Evolutionary conservation across 306 rosid genomes (phyloP).

Genomic region (Cicer yamashitae): DNA sequence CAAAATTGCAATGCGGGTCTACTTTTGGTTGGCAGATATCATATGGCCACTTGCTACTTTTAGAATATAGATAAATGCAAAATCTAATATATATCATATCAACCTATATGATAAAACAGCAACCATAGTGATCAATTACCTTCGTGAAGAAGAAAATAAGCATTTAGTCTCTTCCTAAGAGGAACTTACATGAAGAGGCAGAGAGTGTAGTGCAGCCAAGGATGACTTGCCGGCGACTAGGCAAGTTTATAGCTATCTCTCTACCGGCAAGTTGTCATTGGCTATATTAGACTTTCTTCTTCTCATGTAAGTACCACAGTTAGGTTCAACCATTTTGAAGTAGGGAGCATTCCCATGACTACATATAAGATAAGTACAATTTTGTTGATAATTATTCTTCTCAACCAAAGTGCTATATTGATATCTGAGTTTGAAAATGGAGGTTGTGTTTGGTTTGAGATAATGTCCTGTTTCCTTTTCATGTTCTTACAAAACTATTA

Average conservation of each 20-base stretch:
- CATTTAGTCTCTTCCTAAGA: constrained; percentile 40
- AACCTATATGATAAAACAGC: not conserved
- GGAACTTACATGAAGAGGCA: constrained; percentile 56
- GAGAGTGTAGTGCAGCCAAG: constrained; percentile 60
- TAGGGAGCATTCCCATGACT: not conserved
- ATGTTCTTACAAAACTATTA: not conserved
- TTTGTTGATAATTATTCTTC: not conserved
- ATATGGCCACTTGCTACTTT: constrained; percentile 50
- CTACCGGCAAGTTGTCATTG: constrained; percentile 61
- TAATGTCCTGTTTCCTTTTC: not conserved
- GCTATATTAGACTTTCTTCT: constrained; percentile 59
- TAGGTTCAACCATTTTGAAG: constrained; percentile 46
- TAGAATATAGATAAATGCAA: constrained; percentile 39
- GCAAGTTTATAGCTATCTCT: too few species aligned
- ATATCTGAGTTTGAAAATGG: not conserved
- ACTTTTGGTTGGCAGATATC: constrained; percentile 43
- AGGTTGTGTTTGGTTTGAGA: not conserved
- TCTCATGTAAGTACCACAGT: constrained; percentile 48
- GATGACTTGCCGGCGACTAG: constrained; percentile 64
- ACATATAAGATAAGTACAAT: constrained; percentile 30
- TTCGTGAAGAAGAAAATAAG: constrained; percentile 32
- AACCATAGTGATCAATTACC: constrained; percentile 23
- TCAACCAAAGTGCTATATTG: not conserved
- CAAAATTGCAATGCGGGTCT: constrained; percentile 36
- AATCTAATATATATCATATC: constrained; percentile 22